Percentiles rank a stretch among this genome's conserved stretches.
phyloP scores from a whole-genome alignment of 2,329 filamentous ascomycete species.

The Byssoonygena ceratinophila region DNA sequence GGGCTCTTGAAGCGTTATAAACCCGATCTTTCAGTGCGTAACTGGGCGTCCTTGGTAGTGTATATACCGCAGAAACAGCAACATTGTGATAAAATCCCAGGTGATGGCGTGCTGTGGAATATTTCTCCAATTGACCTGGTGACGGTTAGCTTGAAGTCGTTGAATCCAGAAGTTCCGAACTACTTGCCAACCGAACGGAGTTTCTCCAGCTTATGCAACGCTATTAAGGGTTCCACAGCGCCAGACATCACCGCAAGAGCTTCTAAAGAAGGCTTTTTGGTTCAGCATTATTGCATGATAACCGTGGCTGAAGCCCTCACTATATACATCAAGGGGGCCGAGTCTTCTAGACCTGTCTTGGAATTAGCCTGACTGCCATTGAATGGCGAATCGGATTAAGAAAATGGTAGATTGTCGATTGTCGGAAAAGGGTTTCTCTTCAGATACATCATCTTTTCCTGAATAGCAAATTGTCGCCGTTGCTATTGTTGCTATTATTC shows the following conservation, averaged over 20 bases:
- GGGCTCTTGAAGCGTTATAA: constrained; percentile 28
- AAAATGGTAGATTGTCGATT: too few relatives aligned
- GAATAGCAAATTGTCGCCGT: too few relatives aligned
- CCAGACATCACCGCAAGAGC: not conserved
- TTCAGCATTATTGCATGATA: not conserved
- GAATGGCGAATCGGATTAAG: too few relatives aligned
- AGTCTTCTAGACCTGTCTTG: too few relatives aligned
- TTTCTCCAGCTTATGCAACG: constrained; percentile 16
- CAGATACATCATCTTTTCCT: too few relatives aligned
- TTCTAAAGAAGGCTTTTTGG: not conserved
- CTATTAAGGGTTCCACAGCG: not conserved
- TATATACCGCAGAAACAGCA: constrained; percentile 33
- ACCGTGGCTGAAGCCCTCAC: not conserved
- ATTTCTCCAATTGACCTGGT: constrained; percentile 37
- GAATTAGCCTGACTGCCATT: too few relatives aligned
- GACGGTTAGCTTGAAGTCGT: not conserved
- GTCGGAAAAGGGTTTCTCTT: too few relatives aligned
- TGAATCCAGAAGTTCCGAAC: not conserved
- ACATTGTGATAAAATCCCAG: constrained; percentile 38
- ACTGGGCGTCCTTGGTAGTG: constrained; percentile 21
- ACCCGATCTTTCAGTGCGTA: constrained; percentile 26
- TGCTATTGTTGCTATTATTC: not conserved
- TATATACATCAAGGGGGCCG: too few relatives aligned
- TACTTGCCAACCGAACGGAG: constrained; percentile 26
- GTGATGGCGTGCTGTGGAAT: constrained; percentile 36